These are phyloP conservation scores for Phytopythium ostracodes DNA, from an alignment of 352 stramenopile species.

Conservation along the genomic window DNA sequence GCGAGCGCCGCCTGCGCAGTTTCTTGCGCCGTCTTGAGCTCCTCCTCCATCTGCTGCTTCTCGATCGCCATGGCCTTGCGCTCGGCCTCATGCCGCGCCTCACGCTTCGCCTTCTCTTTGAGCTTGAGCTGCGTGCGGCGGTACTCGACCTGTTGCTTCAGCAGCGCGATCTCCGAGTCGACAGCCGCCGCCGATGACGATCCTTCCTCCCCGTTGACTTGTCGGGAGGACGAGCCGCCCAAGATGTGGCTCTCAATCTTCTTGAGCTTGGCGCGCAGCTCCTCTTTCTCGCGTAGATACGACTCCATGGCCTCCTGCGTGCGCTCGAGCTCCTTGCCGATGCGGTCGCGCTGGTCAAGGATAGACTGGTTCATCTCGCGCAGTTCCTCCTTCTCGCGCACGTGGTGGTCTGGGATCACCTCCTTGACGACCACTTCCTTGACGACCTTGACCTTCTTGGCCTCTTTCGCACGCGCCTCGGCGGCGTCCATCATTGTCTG, in stretches of 20 bases:
- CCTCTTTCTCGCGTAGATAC: slow-evolving; percentile 54
- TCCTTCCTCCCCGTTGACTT: slow-evolving; percentile 6
- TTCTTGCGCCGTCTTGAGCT: slow-evolving; percentile 71
- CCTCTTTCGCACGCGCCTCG: slow-evolving; percentile 25
- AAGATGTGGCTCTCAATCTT: slow-evolving; percentile 84
- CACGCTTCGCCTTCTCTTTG: slow-evolving; percentile 67
- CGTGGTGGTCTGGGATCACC: slow-evolving; percentile 65
- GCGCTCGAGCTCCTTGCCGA: slow-evolving; percentile 69
- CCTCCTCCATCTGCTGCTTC: slow-evolving; percentile 71
- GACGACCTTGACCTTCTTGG: slow-evolving; percentile 41
- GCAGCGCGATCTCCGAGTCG: slow-evolving; percentile 66
- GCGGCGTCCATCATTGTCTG: slow-evolving; percentile 67
- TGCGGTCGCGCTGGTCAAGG: slow-evolving; percentile 59
- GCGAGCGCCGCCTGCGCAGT: slow-evolving; percentile 48
- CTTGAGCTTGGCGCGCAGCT: slow-evolving; percentile 56
- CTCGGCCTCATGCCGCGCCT: slow-evolving; percentile 59
- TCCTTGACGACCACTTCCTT: slow-evolving; percentile 75
- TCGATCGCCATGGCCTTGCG: slow-evolving; percentile 53
- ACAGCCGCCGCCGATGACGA: slow-evolving; percentile 4
- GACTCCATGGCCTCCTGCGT: slow-evolving; percentile 70
- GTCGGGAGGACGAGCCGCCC: slow-evolving; percentile 24
- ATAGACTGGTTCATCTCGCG: slow-evolving; percentile 64
- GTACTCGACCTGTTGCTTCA: slow-evolving; percentile 84
- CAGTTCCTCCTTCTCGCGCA: slow-evolving; percentile 60
- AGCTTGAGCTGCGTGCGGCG: slow-evolving; percentile 75